These are phyloP conservation scores for Fraxinus ornus DNA, from an alignment of 305 asterid species.

Conservation along the genomic window DNA sequence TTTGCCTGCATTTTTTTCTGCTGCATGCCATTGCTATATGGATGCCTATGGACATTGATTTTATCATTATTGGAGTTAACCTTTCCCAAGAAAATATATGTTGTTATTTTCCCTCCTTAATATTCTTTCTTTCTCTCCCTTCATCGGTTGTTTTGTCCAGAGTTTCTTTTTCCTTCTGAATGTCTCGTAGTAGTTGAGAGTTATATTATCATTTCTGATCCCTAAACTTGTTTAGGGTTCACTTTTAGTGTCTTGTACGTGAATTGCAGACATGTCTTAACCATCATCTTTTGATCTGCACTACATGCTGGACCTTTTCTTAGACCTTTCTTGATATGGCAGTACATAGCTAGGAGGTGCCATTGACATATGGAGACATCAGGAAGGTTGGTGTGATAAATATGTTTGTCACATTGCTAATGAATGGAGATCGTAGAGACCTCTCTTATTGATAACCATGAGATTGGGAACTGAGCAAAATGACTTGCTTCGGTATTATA, in stretches of 20 bases:
- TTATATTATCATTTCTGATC: slow-evolving; percentile 35
- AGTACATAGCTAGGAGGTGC: slow-evolving; percentile 52
- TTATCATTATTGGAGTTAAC: slow-evolving; percentile 6
- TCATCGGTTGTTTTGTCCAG: not conserved
- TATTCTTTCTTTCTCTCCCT: not conserved
- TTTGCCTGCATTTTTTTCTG: not conserved
- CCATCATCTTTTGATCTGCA: slow-evolving; percentile 50
- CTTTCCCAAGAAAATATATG: not conserved
- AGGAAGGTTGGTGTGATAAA: slow-evolving; percentile 59
- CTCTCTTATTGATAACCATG: slow-evolving; percentile 21
- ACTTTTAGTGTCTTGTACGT: slow-evolving; percentile 51
- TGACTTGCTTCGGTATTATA: slow-evolving; percentile 10
- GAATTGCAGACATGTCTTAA: slow-evolving; percentile 55
- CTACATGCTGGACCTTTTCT: slow-evolving; percentile 56
- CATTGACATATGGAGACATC: slow-evolving; percentile 47
- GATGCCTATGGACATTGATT: not conserved
- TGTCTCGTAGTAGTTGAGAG: slow-evolving; percentile 22
- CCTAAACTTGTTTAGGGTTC: slow-evolving; percentile 56
- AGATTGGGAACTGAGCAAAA: not conserved
- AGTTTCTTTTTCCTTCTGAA: slow-evolving; percentile 12
- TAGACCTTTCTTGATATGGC: slow-evolving; percentile 54
- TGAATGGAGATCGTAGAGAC: slow-evolving; percentile 24
- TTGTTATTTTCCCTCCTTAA: not conserved
- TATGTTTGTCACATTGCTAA: slow-evolving; percentile 37
- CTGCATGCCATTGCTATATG: not conserved